phyloP scores from a whole-genome alignment of 2,329 filamentous ascomycete species.

The Fusarium verrucosum region DNA sequence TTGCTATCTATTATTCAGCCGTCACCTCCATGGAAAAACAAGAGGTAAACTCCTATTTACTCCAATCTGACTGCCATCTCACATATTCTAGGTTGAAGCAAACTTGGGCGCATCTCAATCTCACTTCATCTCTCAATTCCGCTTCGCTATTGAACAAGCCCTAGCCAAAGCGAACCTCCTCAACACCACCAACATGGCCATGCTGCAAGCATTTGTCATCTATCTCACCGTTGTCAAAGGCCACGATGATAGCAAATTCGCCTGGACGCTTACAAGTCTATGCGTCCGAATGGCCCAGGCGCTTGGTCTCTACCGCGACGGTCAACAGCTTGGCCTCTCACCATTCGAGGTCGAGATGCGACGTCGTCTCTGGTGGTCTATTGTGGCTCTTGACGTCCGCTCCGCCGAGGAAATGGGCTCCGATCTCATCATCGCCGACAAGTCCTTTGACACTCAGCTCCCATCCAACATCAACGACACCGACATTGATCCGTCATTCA shows the following conservation, averaged over 20 bases:
- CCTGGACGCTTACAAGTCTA: slow-evolving; percentile 33
- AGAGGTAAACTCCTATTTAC: slow-evolving; percentile 6
- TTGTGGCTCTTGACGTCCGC: slow-evolving; percentile 32
- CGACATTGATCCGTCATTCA: slow-evolving; percentile 33
- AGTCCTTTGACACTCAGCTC: slow-evolving; percentile 32
- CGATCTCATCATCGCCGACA: slow-evolving; percentile 31
- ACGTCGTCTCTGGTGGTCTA: slow-evolving; percentile 35
- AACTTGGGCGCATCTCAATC: slow-evolving; percentile 27
- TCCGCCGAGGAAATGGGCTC: slow-evolving; percentile 35
- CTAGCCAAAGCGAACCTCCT: slow-evolving; percentile 35
- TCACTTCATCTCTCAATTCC: slow-evolving; percentile 33
- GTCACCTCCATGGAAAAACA: slow-evolving; percentile 22
- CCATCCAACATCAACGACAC: slow-evolving; percentile 35
- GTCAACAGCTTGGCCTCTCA: slow-evolving; percentile 22
- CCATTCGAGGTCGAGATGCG: slow-evolving; percentile 40
- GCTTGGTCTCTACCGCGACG: slow-evolving; percentile 33
- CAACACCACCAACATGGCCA: slow-evolving; percentile 31
- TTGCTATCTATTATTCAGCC: slow-evolving; percentile 34
- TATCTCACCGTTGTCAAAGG: slow-evolving; percentile 34
- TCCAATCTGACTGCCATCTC: not conserved
- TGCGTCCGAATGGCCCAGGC: slow-evolving; percentile 34
- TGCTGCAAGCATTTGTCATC: slow-evolving; percentile 34
- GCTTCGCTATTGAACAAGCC: slow-evolving; percentile 36
- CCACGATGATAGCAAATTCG: slow-evolving; percentile 33
- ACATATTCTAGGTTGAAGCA: slow-evolving; percentile 19